Evolutionary conservation across 1,284 basidiomycete genomes (phyloP).

Genomic region (Papiliotrema laurentii): DNA sequence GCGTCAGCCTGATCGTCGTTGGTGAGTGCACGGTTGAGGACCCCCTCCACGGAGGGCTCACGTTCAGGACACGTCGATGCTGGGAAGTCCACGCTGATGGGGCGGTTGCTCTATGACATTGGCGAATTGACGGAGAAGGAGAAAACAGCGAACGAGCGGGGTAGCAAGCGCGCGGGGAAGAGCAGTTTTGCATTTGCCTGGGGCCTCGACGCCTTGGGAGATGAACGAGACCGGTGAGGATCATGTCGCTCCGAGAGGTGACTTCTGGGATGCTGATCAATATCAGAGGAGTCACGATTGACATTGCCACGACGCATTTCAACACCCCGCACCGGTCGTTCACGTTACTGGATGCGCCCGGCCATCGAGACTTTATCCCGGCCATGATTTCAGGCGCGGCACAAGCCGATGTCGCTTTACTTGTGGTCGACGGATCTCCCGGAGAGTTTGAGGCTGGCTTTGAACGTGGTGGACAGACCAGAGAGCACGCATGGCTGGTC

Average conservation of each 20-base stretch:
- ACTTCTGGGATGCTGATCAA: background rate
- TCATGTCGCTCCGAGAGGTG: background rate
- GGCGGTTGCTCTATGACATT: conserved; percentile 84
- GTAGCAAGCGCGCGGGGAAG: conserved; percentile 87
- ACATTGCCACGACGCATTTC: conserved; percentile 83
- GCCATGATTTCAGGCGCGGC: conserved; percentile 99
- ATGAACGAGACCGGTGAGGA: conserved; percentile 82
- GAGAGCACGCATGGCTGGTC: conserved; percentile 89
- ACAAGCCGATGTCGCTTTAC: conserved; percentile 90
- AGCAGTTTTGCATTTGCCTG: conserved; percentile 96
- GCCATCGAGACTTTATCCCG: conserved; percentile 95
- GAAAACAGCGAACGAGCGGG: conserved; percentile 77
- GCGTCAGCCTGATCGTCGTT: conserved; percentile 84
- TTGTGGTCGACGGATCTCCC: conserved; percentile 86
- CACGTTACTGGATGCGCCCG: conserved; percentile 92
- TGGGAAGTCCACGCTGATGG: conserved; percentile 97
- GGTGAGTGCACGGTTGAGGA: conserved; percentile 58
- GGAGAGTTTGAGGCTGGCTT: conserved; percentile 98
- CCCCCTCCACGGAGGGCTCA: no score
- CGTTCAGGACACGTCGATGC: conserved; percentile 89
- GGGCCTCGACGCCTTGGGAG: conserved; percentile 88
- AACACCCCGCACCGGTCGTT: conserved; percentile 71
- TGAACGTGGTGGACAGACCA: conserved; percentile 88
- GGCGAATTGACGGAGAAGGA: conserved; percentile 83
- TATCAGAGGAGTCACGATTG: conserved; percentile 90